Evolutionary conservation across 805 yeast species (phyloP).

Genomic region (Yamadazyma akitaensis): DNA sequence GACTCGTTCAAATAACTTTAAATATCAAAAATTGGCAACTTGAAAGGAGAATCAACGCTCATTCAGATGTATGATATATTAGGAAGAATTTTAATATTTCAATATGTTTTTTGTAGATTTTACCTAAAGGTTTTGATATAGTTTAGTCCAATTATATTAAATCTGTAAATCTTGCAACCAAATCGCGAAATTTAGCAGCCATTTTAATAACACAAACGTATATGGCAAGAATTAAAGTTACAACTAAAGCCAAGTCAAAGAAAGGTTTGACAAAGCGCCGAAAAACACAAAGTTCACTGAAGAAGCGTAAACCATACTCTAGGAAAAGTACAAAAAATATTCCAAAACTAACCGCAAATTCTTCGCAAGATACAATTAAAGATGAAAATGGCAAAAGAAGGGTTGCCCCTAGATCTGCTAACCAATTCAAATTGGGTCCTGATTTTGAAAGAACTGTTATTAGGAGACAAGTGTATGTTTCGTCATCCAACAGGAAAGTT

Average conservation of each 20-base stretch:
- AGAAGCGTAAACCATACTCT: neutral
- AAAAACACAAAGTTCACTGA: neutral
- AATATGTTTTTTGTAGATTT: no score
- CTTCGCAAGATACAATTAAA: neutral
- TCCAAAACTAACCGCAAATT: neutral
- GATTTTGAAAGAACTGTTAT: slow-evolving; percentile 39
- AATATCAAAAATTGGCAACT: no score
- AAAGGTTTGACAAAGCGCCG: neutral
- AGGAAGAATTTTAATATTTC: no score
- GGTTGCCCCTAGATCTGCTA: slow-evolving; percentile 63
- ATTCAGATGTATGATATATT: no score
- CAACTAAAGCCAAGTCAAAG: neutral
- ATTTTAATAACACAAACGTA: neutral
- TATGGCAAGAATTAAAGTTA: neutral
- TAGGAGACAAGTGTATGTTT: slow-evolving; percentile 6
- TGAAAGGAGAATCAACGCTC: no score
- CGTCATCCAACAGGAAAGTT: slow-evolving; percentile 21
- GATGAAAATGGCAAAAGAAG: neutral
- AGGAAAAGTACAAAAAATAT: neutral
- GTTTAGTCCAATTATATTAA: no score
- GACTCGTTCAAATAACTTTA: no score
- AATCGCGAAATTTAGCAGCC: slow-evolving; percentile 2
- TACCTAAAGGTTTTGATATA: no score
- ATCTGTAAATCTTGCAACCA: slow-evolving; percentile 1
- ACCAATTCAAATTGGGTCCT: slow-evolving; percentile 68